Evolutionary conservation across 148 eudicot genomes (phyloP), one percentile per base, ranked within the genome.

Genomic region (Amaranthus palmeri): DNA sequence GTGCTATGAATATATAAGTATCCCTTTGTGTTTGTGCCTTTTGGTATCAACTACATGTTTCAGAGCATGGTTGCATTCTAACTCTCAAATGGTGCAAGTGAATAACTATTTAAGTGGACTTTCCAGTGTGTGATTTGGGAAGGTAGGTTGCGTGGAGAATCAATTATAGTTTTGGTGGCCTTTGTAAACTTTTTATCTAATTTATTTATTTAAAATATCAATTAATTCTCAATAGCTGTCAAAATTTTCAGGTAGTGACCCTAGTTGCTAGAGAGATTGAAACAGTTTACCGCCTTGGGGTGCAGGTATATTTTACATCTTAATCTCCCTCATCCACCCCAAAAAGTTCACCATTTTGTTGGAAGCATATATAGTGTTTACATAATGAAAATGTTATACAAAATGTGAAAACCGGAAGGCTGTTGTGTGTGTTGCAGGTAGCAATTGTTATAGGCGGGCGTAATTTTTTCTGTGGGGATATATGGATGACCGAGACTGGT

Each of bases 391-490:
- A 56, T 66, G 8, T 62, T 54, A 5, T 58, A 6, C 4, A 41
- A 25, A 49, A 18, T 45, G 3, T 46, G 18, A 44, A 48, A 61
- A 65, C 47, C 48, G 12, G 54, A 54, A 54, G 54, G 70, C 12
- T 77, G 17, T 73, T 69, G 58, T 74, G 54, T 69, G 58, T 74
- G 54, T 73, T 70, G 53, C 76, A 96, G 99, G 97, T 92, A 71
- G 97, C 97, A 25, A 83, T 96, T 77, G 96, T 90, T 78, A 83
- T 96, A 82, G 99, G 99, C 64, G 99, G 97, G 41, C 92, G 97
- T 46, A 92, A 96, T 78, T 92, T 96, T 79, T 92, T 92, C 81
- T 96, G 96, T 78, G 97, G 96, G 75, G 90, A 96, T 72, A 83
- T 93, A 10, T 96, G 97, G 99, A 85, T 87, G 42, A 82, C 82